A percentile compares a stretch with the other conserved stretches of the same genome.
Evolutionary conservation across 2,329 filamentous ascomycete genomes (phyloP).

Genomic region (Hypoxylon sp.): DNA sequence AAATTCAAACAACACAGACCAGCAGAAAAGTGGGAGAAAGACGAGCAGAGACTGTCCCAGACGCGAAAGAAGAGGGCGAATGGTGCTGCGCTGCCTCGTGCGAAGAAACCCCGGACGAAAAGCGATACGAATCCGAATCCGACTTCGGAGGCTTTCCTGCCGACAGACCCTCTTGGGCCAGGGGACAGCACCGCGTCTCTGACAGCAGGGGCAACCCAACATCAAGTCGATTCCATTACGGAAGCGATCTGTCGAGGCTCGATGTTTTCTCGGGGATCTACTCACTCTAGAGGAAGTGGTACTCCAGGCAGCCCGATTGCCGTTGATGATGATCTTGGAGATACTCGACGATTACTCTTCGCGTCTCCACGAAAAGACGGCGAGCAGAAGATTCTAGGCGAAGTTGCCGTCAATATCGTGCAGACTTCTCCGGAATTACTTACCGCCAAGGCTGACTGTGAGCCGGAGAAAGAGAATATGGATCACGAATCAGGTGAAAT

Average conservation of each 20-base stretch:
- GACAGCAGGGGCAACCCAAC: constrained; percentile 43
- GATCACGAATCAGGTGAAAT: constrained; percentile 55
- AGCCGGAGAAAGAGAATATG: constrained; percentile 62
- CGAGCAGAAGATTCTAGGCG: constrained; percentile 72
- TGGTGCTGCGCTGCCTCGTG: constrained; percentile 58
- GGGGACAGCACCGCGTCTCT: constrained; percentile 58
- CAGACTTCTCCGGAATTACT: constrained; percentile 59
- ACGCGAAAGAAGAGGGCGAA: constrained; percentile 66
- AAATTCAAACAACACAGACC: constrained; percentile 91
- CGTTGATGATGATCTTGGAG: constrained; percentile 66
- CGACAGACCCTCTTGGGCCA: constrained; percentile 68
- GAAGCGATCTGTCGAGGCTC: constrained; percentile 57
- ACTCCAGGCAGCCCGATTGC: constrained; percentile 71
- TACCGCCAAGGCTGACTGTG: constrained; percentile 54
- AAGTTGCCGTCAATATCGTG: constrained; percentile 68
- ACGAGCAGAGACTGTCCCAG: constrained; percentile 66
- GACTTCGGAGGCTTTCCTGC: constrained; percentile 69
- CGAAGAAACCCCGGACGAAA: constrained; percentile 66
- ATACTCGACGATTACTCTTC: constrained; percentile 80
- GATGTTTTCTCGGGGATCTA: constrained; percentile 62
- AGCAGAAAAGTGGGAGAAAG: constrained; percentile 83
- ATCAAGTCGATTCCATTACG: constrained; percentile 57
- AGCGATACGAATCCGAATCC: constrained; percentile 61
- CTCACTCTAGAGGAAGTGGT: constrained; percentile 69
- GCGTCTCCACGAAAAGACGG: constrained; percentile 80